These are phyloP conservation scores for Saccharomyces hybrid DNA, from an alignment of 1,139 yeast genomes.

Conservation along the genomic window DNA sequence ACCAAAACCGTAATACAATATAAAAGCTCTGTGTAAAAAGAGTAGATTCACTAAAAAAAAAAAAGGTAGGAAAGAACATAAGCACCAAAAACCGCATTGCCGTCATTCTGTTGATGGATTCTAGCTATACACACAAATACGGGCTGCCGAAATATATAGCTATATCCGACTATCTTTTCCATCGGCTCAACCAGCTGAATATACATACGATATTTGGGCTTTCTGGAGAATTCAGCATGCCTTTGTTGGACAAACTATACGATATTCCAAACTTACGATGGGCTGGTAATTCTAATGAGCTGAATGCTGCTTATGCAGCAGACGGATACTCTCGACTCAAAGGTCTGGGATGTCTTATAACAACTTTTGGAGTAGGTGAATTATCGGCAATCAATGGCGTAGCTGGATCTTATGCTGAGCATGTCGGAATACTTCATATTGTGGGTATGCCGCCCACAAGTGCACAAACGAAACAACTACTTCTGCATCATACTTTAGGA, in stretches of 20 bases:
- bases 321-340: conserved; percentile 60
- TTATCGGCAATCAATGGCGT: conserved; percentile 51
- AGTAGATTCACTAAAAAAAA: neutral
- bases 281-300: conserved; percentile 62
- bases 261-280: conserved; percentile 46
- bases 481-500: conserved; percentile 62
- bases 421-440: conserved; percentile 48
- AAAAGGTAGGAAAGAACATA: neutral
- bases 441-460: conserved; percentile 54
- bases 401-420: conserved; percentile 55
- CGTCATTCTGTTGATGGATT: conserved; percentile 2
- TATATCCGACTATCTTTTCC: conserved; percentile 50
- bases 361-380: conserved; percentile 65
- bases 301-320: conserved; percentile 45
- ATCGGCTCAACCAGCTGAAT: conserved; percentile 47
- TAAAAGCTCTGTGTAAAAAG: neutral
- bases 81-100: neutral
- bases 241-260: conserved; percentile 48
- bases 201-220: conserved; percentile 54
- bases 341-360: conserved; percentile 47
- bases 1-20: neutral
- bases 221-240: conserved; percentile 58
- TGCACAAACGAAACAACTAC: conserved; percentile 48
- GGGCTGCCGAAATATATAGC: conserved; percentile 27
- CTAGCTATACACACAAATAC: conserved; percentile 14